Conservation (phyloP, 2,329 filamentous ascomycete genomes). For the Tolypocladium sp. region DNA sequence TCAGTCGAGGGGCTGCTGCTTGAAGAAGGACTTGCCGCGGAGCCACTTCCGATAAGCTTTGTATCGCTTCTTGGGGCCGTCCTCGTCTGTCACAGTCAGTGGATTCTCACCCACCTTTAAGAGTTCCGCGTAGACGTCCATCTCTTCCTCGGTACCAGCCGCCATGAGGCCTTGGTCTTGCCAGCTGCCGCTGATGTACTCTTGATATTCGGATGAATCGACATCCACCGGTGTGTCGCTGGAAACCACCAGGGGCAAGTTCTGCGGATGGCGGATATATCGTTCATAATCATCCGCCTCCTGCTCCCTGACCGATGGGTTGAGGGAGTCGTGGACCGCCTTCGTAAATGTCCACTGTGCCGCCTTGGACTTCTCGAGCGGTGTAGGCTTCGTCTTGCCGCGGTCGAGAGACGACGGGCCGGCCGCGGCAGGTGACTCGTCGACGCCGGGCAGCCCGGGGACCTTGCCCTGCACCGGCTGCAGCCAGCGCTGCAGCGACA, state of each 20-base stretch:
- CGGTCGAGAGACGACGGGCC: background rate
- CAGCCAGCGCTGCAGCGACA: slow-evolving; percentile 54
- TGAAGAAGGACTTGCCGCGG: slow-evolving; percentile 89
- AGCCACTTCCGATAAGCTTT: slow-evolving; percentile 96
- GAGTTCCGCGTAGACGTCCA: slow-evolving; percentile 63
- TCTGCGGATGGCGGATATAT: slow-evolving; percentile 84
- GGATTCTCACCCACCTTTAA: slow-evolving; percentile 71
- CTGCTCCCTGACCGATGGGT: slow-evolving; percentile 66
- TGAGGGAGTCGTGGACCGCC: slow-evolving; percentile 75
- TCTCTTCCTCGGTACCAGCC: slow-evolving; percentile 36
- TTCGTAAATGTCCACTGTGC: slow-evolving; percentile 85
- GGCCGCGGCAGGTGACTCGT: background rate
- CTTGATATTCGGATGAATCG: slow-evolving; percentile 60
- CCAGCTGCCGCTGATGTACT: slow-evolving; percentile 66
- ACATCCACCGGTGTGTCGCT: slow-evolving; percentile 53
- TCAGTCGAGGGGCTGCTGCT: slow-evolving; percentile 65
- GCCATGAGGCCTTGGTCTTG: slow-evolving; percentile 48
- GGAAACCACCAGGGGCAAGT: slow-evolving; percentile 72
- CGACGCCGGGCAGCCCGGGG: slow-evolving; percentile 1
- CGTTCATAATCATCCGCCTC: slow-evolving; percentile 82
- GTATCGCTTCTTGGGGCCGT: slow-evolving; percentile 85
- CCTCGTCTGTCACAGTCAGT: slow-evolving; percentile 79
- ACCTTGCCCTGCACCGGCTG: slow-evolving; percentile 34
- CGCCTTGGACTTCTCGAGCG: slow-evolving; percentile 67
- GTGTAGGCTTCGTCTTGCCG: slow-evolving; percentile 43